Evolutionary conservation across 805 yeast genomes (phyloP).

Genomic region (Naumovozyma dairenensis): DNA sequence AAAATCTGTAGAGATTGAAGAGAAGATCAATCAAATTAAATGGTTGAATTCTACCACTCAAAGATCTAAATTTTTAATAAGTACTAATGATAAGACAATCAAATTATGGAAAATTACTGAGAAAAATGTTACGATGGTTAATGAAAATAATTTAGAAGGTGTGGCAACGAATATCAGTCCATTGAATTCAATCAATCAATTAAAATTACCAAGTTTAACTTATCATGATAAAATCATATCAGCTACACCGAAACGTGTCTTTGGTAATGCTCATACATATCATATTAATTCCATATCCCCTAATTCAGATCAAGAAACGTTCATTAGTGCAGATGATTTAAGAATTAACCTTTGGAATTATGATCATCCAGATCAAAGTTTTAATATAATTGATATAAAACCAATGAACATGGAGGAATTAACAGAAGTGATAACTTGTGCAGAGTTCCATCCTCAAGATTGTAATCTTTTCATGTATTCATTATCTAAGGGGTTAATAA

Average conservation of each 20-base stretch:
- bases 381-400: conserved; percentile 94
- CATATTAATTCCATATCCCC: conserved; percentile 93
- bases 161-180: conserved; percentile 8
- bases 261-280: conserved; percentile 94
- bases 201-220: conserved; percentile 81
- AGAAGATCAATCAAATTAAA: conserved; percentile 92
- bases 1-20: conserved; percentile 93
- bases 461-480: conserved; percentile 95
- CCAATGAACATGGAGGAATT: conserved; percentile 98
- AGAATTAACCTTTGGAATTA: conserved; percentile 94
- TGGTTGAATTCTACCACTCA: conserved; percentile 80
- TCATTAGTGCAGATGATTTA: conserved; percentile 84
- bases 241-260: conserved; percentile 85
- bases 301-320: conserved; percentile 94
- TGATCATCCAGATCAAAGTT: conserved; percentile 87
- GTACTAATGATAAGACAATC: conserved; percentile 96
- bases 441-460: conserved; percentile 88
- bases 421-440: conserved; percentile 93
- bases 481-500: conserved; percentile 89
- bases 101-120: conserved; percentile 95
- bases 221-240: conserved; percentile 91
- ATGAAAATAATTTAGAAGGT: conserved; percentile 66
- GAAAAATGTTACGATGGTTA: conserved; percentile 81
- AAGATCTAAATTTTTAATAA: conserved; percentile 79
- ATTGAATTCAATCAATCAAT: conserved; percentile 19